Base-by-base conservation (phyloP, 2,329 filamentous ascomycete genomes). In the Claviceps monticola region DNA sequence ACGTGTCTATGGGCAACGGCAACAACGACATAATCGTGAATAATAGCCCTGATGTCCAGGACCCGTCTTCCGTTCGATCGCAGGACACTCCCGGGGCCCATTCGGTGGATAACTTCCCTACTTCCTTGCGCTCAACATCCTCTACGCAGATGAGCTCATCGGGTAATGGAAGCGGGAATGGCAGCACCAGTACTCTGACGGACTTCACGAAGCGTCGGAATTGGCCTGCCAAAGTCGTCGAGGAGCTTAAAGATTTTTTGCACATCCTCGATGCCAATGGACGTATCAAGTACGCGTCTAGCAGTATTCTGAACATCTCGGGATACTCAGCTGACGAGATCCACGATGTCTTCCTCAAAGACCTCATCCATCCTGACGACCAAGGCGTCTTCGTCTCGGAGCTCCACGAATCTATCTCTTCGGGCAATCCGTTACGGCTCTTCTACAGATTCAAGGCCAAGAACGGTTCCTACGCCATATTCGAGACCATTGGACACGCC, bases 401-500 rank as follows among this genome's bases (percentile, higher is more conserved):
- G 65, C 83, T 96, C 72, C 89, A 93, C 65, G 88, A 95, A 65
- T 86, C 84, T 16, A 91, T 95, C 56, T 83, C 87, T 2, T 86
- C 81, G 7, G 87, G 85, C n/a, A 84, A 86, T 58, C 74, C 82
- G 4, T 68, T 96, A 56, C 84, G 86, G 53, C 82, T 95, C 65
- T 95, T 94, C 71, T 93, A 94, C 65, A 83, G 91, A 48, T 82
- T 96, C 62, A 86, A 82, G 66, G 80, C 81, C 58, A 75, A 76
- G 60, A 86, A 93, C 62, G 82, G 80, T 21, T 74, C 74, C 2
- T 94, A 84, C 64, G 74, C 76, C 56, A 87, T 96, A 51, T 88
- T 97, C 63, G 91, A 97, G 69, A 83, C 87, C n/a, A 83, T 91
- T 58, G 91, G 91, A 48, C 91, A 96, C 64, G 86, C 89, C 13